A percentile compares a stretch with the other conserved stretches of the same genome.
phyloP scores from a whole-genome alignment of 2,329 filamentous ascomycete species.

The Ophiostoma perfectum region DNA sequence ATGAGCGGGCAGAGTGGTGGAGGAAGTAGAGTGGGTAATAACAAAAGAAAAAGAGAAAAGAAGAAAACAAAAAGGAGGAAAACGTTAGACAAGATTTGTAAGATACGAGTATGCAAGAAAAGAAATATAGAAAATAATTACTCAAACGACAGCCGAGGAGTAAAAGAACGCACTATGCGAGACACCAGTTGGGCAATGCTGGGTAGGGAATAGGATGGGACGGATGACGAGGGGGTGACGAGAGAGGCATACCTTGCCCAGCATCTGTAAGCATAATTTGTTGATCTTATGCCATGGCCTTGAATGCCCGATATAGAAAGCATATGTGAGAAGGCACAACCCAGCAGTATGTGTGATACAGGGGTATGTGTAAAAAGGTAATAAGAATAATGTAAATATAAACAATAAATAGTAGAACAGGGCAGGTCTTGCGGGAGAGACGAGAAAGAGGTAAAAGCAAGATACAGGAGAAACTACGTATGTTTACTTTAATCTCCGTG shows the following conservation, averaged over 20 bases:
- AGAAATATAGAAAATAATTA: not conserved
- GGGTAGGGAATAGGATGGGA: not conserved
- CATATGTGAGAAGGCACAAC: constrained; percentile 2
- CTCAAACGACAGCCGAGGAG: not conserved
- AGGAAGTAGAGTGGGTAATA: not conserved
- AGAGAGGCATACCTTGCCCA: constrained; percentile 37
- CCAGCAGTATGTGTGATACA: constrained; percentile 3
- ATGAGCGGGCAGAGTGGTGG: constrained; percentile 10
- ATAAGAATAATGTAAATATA: not conserved
- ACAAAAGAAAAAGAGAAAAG: not conserved
- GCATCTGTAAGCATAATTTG: constrained; percentile 52
- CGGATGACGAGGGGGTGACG: constrained; percentile 1
- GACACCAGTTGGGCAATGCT: not conserved
- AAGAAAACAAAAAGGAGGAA: no score
- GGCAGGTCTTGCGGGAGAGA: not conserved
- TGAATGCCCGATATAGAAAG: constrained; percentile 50
- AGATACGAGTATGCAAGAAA: not conserved
- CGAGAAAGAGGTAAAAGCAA: not conserved
- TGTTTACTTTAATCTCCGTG: constrained; percentile 14
- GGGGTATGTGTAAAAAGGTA: constrained; percentile 15
- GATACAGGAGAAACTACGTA: not conserved
- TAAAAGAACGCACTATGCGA: not conserved
- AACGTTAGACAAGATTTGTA: no score
- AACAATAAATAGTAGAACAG: not conserved
- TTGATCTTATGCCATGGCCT: constrained; percentile 52